A percentile compares a stretch with the other conserved stretches of the same genome.
phyloP scores from a whole-genome alignment of 139 green algal genomes.

The Protoeuglena noctilucae region DNA sequence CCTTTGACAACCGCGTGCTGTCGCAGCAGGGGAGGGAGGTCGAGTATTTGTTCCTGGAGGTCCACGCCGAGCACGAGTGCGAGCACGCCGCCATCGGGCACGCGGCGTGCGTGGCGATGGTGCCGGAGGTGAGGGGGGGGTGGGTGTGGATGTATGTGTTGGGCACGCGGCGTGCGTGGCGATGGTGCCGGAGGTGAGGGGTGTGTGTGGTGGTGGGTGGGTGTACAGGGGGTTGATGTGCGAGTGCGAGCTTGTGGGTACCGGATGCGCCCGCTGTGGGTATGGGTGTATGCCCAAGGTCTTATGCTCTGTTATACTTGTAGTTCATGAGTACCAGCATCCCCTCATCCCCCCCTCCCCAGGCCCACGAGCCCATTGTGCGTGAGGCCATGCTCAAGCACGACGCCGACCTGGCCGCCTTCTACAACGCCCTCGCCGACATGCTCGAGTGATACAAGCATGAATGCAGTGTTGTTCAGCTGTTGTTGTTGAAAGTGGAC shows the following conservation, averaged over 20 bases:
- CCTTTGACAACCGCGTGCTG: conserved; percentile 38
- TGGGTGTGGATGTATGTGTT: too few relatives aligned
- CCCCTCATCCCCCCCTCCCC: neutral
- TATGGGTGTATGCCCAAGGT: too few relatives aligned
- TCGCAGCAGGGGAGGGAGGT: conserved; percentile 21
- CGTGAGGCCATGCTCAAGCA: conserved; percentile 64
- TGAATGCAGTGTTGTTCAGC: too few relatives aligned
- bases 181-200: conserved; percentile 51
- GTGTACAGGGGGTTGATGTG: too few relatives aligned
- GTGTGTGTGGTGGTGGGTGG: too few relatives aligned
- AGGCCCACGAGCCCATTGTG: conserved; percentile 34
- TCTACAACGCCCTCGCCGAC: conserved; percentile 71
- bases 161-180: conserved; percentile 67
- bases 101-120: conserved; percentile 56
- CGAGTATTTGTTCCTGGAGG: conserved; percentile 81
- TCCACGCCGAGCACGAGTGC: conserved; percentile 39
- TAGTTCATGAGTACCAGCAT: too few relatives aligned
- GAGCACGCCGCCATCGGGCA: conserved; percentile 85
- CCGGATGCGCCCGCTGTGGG: too few relatives aligned
- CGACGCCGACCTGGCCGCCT: conserved; percentile 74
- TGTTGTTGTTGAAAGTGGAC: too few relatives aligned
- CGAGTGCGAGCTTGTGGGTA: too few relatives aligned
- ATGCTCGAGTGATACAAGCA: conserved; percentile 43
- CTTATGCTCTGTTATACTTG: too few relatives aligned
- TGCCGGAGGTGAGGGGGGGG: too few relatives aligned